These are phyloP conservation scores for Zygoascus bituminiphila DNA, from an alignment of 805 yeast genomes.

Conservation along the genomic window DNA sequence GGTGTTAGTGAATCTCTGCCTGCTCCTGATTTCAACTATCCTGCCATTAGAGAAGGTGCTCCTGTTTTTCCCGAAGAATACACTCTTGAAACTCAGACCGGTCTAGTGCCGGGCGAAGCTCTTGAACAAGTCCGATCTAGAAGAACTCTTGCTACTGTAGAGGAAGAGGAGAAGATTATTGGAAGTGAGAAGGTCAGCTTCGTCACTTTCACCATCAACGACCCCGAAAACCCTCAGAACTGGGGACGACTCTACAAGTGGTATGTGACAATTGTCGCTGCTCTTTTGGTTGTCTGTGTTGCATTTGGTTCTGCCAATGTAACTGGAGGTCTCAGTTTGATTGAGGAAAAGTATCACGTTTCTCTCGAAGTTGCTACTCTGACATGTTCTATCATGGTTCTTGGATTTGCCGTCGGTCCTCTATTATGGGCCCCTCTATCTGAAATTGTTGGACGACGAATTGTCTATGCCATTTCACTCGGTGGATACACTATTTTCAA, in stretches of 20 bases:
- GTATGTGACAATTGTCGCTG: constrained; percentile 51
- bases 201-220: constrained; percentile 71
- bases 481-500: constrained; percentile 69
- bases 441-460: constrained; percentile 79
- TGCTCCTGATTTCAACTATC: constrained; percentile 40
- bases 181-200: constrained; percentile 29
- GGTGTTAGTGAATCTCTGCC: constrained; percentile 56
- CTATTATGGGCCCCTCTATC: constrained; percentile 82
- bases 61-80: constrained; percentile 85
- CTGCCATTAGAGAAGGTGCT: constrained; percentile 27
- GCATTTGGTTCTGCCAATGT: constrained; percentile 92
- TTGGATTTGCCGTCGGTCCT: constrained; percentile 85
- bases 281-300: constrained; percentile 73
- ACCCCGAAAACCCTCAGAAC: constrained; percentile 86
- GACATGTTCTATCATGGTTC: constrained; percentile 77
- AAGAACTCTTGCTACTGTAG: constrained; percentile 34
- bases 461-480: constrained; percentile 72
- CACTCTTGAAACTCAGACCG: constrained; percentile 79
- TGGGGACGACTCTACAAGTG: constrained; percentile 46
- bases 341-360: constrained; percentile 59
- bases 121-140: constrained; percentile 56
- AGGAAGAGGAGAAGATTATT: constrained; percentile 1
- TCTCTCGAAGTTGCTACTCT: constrained; percentile 70
- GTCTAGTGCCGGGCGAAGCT: constrained; percentile 74
- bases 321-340: constrained; percentile 72